Evolutionary conservation across 148 eudicot species (phyloP).

Genomic region (Spergularia marina): DNA sequence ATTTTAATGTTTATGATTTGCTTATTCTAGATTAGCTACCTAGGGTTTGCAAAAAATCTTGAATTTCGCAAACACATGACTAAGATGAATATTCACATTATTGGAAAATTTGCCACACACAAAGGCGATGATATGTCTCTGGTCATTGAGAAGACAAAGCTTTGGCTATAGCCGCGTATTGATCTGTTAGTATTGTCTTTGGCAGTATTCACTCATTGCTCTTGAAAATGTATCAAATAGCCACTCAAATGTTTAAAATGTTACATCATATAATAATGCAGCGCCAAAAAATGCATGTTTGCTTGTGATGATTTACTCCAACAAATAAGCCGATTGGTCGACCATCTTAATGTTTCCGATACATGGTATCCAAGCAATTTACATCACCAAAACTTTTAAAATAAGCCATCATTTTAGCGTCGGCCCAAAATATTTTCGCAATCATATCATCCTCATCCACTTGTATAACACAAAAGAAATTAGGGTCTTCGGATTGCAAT

Average conservation of each 20-base stretch:
- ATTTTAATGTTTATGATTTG: too few species aligned
- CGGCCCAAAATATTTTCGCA: conserved; percentile 26
- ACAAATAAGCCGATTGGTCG: conserved; percentile 31
- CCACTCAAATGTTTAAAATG: conserved; percentile 32
- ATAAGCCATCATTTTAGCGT: conserved; percentile 23
- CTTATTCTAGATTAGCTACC: too few species aligned
- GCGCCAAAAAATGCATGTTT: conserved; percentile 32
- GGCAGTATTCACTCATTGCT: conserved; percentile 32
- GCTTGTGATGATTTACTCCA: conserved; percentile 34
- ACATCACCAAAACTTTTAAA: conserved; percentile 23
- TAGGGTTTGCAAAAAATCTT: background rate
- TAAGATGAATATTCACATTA: too few species aligned
- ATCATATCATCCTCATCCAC: conserved; percentile 19
- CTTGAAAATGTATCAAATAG: conserved; percentile 36
- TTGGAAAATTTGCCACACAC: too few species aligned
- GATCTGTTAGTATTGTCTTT: conserved; percentile 33
- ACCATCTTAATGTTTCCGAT: conserved; percentile 23
- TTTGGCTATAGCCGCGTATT: conserved; percentile 26
- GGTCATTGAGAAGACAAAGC: conserved; percentile 23
- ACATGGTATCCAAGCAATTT: conserved; percentile 16
- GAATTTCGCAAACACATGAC: background rate
- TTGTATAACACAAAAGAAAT: conserved; percentile 22
- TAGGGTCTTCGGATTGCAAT: conserved; percentile 16
- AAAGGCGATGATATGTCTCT: conserved; percentile 32
- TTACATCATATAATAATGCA: conserved; percentile 36